Base-by-base conservation (phyloP, 179 eudicot species). In the Silene vulgaris region DNA sequence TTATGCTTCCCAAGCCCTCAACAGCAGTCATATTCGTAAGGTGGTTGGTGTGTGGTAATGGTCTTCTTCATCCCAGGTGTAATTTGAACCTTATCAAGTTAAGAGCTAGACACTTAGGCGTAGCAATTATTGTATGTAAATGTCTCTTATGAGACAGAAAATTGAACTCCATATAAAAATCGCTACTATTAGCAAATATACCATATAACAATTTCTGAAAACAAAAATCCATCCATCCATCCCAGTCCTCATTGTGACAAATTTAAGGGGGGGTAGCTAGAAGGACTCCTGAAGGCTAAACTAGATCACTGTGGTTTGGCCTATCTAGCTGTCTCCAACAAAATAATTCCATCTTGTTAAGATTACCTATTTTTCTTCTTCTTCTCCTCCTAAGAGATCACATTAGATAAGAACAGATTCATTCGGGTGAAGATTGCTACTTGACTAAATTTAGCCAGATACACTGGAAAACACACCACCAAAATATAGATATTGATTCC, bases 211-310 rank as follows among this genome's bases (percentile, higher is more conserved):
- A 17, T n/a, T 5, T 17, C 11, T 67, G 19, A 14, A 6, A 68
- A 68, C 16, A 52, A 68, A 68, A 37, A 37, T 68, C 54, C n/a
- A 14, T 32, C 45, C 70, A 65, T 65, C 19, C 40, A 40, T 40
- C 48, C 48, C 17, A 65, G 43, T 28, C 13, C 32, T 28, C 19
- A 29, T 29, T 3, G 43, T 13, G 43, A 26, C 0, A 28, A 11
- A 65, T 32, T 14, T 0, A 12, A 9, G 13, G 50, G 19, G 52
- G 71, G 17, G 32, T 30, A 65, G 4, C 11, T 67, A 67, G 8
- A 65, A 13, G 19, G 11, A 40, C 48, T 9, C 1, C 48, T 40
- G 8, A 14, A 14, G 5, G 13, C 68, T n/a, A 20, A 65, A 12
- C 35, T 64, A 3, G 35, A 16, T 64, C 19, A 17, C 26, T 32